Conservation (phyloP, 2,329 filamentous ascomycete species). For the Saccharata proteae region DNA sequence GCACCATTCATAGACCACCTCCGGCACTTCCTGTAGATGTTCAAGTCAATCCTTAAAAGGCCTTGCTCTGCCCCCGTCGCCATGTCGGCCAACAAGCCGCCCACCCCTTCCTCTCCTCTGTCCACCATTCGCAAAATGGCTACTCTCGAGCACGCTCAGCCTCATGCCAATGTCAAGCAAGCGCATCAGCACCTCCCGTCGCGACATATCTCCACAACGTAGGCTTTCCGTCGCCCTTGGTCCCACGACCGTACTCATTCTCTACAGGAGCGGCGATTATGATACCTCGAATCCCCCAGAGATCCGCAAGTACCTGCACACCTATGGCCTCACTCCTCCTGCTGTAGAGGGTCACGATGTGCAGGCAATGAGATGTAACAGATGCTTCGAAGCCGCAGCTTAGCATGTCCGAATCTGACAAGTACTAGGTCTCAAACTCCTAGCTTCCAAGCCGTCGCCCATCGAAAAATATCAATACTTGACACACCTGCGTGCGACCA, state of each 20-base stretch:
- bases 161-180: slow-evolving; percentile 23
- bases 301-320: slow-evolving; percentile 38
- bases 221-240: slow-evolving; percentile 9
- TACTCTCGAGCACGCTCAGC: slow-evolving; percentile 12
- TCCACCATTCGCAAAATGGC: slow-evolving; percentile 2
- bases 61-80: slow-evolving; percentile 1
- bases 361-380: slow-evolving; percentile 38
- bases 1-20: too few relatives aligned
- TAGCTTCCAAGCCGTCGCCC: slow-evolving; percentile 53
- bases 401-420: slow-evolving; percentile 34
- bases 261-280: slow-evolving; percentile 33
- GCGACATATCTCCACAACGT: slow-evolving; percentile 28
- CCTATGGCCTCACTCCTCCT: slow-evolving; percentile 41
- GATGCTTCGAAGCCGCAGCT: too few relatives aligned
- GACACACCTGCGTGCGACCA: slow-evolving; percentile 61
- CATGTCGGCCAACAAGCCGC: slow-evolving; percentile 3
- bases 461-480: slow-evolving; percentile 81
- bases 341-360: slow-evolving; percentile 37
- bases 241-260: background rate
- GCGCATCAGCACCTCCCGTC: slow-evolving; percentile 16
- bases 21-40: slow-evolving; percentile 5
- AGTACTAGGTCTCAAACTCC: slow-evolving; percentile 63
- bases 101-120: background rate
- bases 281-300: slow-evolving; percentile 37
- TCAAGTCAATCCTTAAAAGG: slow-evolving; percentile 5